Evolutionary conservation across 306 rosid species (phyloP), one percentile per base, ranked within the genome.

Genomic region (Corylus avellana): DNA sequence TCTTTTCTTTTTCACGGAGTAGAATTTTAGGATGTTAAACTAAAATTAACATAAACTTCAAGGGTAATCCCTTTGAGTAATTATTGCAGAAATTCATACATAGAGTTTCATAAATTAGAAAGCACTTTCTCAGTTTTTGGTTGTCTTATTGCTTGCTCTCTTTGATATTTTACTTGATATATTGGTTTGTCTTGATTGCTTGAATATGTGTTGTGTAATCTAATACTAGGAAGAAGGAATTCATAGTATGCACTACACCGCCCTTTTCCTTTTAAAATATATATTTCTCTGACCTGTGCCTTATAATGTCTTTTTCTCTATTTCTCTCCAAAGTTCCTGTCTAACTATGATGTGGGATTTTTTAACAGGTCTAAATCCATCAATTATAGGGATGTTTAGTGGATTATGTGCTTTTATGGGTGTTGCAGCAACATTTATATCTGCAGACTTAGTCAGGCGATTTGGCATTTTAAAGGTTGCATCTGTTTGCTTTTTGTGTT

Each of bases 381-480:
- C 96, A 68, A 77, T 96, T 78, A 91, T 93, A 56, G 99, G 99
- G 57, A 93, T 94, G 4, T 96, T 96, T 78, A 96, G 92, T 56
- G 97, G 98, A 80, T 81, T 93, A 53, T 96, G 98, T 82, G 97
- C 98, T 80, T 81, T 90, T 62, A 93, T 96, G 98, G 97, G 98
- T 81, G 96, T 96, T 81, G 95, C 99, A 12, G 99, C 98, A 35
- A 96, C 98, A 75, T 96, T 93, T 81, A 87, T 96, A 54, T 91
- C 99, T 62, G 88, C 98, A n/a, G 85, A 83, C 82, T 85, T 96
- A 82, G 92, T 96, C 78, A 84, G 83, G 78, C 85, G 83, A 27
- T 88, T 96, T 72, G 99, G 98, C 83, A 90, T 96, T 83, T 82
- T 96, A 74, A 93, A 91, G 98, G 99, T 93, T 68, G 71, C 22